Evolutionary conservation across 2,329 filamentous ascomycete genomes (phyloP).

Genomic region (Ophiostoma sp.): DNA sequence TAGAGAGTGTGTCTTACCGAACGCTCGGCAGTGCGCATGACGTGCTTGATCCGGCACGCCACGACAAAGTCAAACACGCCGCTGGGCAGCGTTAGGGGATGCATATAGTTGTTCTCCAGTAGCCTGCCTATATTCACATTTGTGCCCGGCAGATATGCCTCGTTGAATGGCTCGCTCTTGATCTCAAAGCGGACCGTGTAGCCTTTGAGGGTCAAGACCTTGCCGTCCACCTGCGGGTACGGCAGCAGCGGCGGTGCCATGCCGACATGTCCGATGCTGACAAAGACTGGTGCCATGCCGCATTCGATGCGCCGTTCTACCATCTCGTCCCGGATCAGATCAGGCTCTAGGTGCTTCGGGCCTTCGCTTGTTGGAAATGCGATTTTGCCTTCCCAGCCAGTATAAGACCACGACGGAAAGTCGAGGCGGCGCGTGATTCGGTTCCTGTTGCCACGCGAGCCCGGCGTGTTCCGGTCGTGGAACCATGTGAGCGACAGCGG

Average conservation of each 20-base stretch:
- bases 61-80: not conserved
- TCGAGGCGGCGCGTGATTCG: not conserved
- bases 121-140: not conserved
- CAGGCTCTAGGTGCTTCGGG: not conserved
- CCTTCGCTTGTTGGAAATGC: not conserved
- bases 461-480: not conserved
- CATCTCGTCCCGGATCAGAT: not conserved
- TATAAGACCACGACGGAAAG: not conserved
- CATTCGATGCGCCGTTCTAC: not conserved
- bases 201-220: not conserved
- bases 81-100: not conserved
- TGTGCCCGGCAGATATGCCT: not conserved
- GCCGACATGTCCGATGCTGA: not conserved
- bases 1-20: not conserved
- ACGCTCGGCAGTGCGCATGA: not conserved
- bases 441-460: too few relatives aligned
- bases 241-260: too few relatives aligned
- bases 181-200: not conserved
- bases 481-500: not conserved
- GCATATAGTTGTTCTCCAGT: not conserved
- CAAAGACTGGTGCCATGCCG: not conserved
- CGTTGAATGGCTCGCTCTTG: not conserved
- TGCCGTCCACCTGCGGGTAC: not conserved
- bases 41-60: not conserved
- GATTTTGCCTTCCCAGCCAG: not conserved